Evolutionary conservation across 371 early-diverging fungal genomes (phyloP).

Genomic region (Haplosporangium sp.): DNA sequence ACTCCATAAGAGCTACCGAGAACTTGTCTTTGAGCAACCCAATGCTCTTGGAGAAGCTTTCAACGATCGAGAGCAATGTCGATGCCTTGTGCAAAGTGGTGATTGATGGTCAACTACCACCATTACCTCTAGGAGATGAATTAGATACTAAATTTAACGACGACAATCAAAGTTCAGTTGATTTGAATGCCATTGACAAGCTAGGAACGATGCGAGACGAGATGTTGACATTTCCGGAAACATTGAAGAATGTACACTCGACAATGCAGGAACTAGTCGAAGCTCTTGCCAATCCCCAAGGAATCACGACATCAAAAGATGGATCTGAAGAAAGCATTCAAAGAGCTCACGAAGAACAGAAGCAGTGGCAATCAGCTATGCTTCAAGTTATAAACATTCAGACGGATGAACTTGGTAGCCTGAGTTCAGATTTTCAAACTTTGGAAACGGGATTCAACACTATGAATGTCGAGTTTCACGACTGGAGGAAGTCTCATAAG

Average conservation of each 20-base stretch:
- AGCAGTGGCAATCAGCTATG: constrained; percentile 14
- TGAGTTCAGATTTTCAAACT: background rate
- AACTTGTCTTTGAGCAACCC: background rate
- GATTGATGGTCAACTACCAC: constrained; percentile 27
- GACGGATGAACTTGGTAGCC: background rate
- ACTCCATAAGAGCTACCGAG: background rate
- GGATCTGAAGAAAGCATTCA: background rate
- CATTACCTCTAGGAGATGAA: background rate
- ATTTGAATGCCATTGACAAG: constrained; percentile 1
- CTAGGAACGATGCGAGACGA: constrained; percentile 23
- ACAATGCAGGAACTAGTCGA: constrained; percentile 22
- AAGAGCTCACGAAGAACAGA: background rate
- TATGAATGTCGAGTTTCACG: constrained; percentile 12
- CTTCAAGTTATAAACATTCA: constrained; percentile 9
- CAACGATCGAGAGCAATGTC: constrained; percentile 20
- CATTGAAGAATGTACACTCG: background rate
- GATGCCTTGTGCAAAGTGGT: constrained; percentile 30
- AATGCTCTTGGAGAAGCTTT: constrained; percentile 20
- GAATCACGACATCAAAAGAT: background rate
- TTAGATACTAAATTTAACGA: background rate
- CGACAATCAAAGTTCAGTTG: background rate
- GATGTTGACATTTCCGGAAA: constrained; percentile 22
- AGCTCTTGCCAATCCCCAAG: background rate
- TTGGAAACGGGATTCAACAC: constrained; percentile 7
- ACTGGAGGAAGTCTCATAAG: constrained; percentile 19